phyloP scores from a whole-genome alignment of 2,329 filamentous ascomycete genomes.

The Botrytis galanthina region DNA sequence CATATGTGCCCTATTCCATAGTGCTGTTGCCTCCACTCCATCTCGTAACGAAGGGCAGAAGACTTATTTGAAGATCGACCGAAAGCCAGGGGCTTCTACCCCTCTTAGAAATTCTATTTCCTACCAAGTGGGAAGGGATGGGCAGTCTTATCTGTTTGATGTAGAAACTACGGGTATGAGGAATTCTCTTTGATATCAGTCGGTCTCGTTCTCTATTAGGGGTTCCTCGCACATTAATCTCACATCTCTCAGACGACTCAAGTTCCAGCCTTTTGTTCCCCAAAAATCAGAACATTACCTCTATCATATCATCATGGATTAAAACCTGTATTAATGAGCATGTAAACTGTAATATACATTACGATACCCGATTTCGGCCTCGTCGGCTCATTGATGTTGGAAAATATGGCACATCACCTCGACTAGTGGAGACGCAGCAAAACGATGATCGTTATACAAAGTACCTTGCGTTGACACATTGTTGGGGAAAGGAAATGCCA shows the following conservation, averaged over 20 bases:
- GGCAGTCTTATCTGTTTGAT: slow-evolving; percentile 16
- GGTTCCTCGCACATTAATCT: neutral
- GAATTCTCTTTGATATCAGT: neutral
- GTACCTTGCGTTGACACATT: slow-evolving; percentile 23
- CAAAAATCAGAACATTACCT: slow-evolving; percentile 9
- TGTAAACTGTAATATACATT: slow-evolving; percentile 20
- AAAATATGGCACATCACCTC: slow-evolving; percentile 9
- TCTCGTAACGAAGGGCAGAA: slow-evolving; percentile 2
- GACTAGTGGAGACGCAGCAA: slow-evolving; percentile 14
- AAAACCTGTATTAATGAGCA: slow-evolving; percentile 20
- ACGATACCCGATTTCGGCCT: slow-evolving; percentile 23
- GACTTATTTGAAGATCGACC: slow-evolving; percentile 17
- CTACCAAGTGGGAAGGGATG: slow-evolving; percentile 20
- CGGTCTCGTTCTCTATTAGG: neutral
- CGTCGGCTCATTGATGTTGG: slow-evolving; percentile 25
- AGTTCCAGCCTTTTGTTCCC: slow-evolving; percentile 20
- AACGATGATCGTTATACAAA: neutral
- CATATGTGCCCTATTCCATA: slow-evolving; percentile 19
- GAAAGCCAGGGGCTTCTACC: neutral
- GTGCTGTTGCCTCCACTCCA: slow-evolving; percentile 3
- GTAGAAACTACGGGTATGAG: slow-evolving; percentile 23
- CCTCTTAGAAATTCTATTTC: slow-evolving; percentile 8
- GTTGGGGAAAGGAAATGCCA: slow-evolving; percentile 21
- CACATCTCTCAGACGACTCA: slow-evolving; percentile 16
- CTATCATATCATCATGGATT: slow-evolving; percentile 23